phyloP scores from a whole-genome alignment of 1,284 basidiomycete species.

The Blastosporella zonata region DNA sequence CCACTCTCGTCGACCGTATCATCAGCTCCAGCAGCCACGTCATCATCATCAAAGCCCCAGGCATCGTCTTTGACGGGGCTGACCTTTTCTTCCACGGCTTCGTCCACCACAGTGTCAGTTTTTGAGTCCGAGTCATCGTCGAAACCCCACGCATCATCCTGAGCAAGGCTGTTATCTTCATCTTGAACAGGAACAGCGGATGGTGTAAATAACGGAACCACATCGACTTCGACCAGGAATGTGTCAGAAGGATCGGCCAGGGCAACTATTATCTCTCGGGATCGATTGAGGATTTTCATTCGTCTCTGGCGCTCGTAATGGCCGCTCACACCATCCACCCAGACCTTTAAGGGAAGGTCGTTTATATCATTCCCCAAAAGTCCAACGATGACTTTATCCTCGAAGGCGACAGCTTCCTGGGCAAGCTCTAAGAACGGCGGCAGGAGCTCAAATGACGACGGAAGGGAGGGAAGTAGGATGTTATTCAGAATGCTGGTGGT shows the following conservation, averaged over 20 bases:
- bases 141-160: slow-evolving; percentile 25
- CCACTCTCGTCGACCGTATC: slow-evolving; percentile 35
- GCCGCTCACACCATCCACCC: slow-evolving; percentile 58
- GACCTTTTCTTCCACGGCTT: slow-evolving; percentile 21
- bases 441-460: slow-evolving; percentile 55
- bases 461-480: slow-evolving; percentile 65
- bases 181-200: slow-evolving; percentile 34
- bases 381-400: slow-evolving; percentile 50
- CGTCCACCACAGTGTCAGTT: background rate
- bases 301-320: slow-evolving; percentile 76
- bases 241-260: slow-evolving; percentile 31
- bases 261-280: slow-evolving; percentile 47
- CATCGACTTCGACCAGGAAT: slow-evolving; percentile 39
- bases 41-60: slow-evolving; percentile 38
- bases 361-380: slow-evolving; percentile 47
- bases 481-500: slow-evolving; percentile 58
- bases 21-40: slow-evolving; percentile 16
- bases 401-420: slow-evolving; percentile 56
- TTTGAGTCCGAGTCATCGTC: slow-evolving; percentile 21
- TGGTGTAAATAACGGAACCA: slow-evolving; percentile 24
- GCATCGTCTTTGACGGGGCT: slow-evolving; percentile 33
- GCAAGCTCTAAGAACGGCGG: slow-evolving; percentile 61
- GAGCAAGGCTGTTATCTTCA: slow-evolving; percentile 25
- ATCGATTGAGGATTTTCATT: slow-evolving; percentile 55
- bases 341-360: slow-evolving; percentile 53